Evolutionary conservation across 257 asterid genomes (phyloP), one percentile per base, ranked within the genome.

Genomic region (Nicotiana undulata): DNA sequence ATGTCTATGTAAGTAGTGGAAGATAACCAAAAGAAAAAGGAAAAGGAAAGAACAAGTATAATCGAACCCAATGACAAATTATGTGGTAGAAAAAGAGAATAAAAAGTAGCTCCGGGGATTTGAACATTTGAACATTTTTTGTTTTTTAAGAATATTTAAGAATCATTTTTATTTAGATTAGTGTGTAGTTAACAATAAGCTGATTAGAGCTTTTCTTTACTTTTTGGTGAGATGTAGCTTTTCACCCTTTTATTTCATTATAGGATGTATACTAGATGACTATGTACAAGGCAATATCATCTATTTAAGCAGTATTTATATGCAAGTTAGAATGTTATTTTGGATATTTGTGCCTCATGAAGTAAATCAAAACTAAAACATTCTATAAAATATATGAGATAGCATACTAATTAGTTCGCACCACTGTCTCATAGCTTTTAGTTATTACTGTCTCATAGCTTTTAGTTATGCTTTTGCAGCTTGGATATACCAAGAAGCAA

Each of bases 401-500:
- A 72, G 16, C 28, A 26, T 70, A 70, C 59, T 9, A 46, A 10
- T 22, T 70, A 74, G 61, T 49, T 49, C 28, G 61, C 51, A 9
- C 60, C 56, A 12, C 61, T 49, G 79, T 49, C 51, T 74, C 20
- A 74, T 49, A 72, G 59, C n/a, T 68, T 68, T 49, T 72, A 72
- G 61, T 72, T 24, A 31, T 60, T 37, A 20, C 40, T 46, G 78
- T 46, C 49, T 72, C n/a, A 72, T 24, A 70, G 37, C n/a, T 70
- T 70, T 49, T 74, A 49, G 63, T 74, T 24, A 31, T 60, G 75
- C 3, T 75, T 70, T 63, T 90, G 87, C 94, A 95, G 99, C 97
- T 95, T 84, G 99, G 99, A 52, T 95, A 95, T 86, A 95, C 99
- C 77, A 93, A 95, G 88, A 95, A 92, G 68, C 98, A 92, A 89